Evolutionary conservation across 768 basidiomycete species (phyloP).

Genomic region (Xerocomus spinulosus): DNA sequence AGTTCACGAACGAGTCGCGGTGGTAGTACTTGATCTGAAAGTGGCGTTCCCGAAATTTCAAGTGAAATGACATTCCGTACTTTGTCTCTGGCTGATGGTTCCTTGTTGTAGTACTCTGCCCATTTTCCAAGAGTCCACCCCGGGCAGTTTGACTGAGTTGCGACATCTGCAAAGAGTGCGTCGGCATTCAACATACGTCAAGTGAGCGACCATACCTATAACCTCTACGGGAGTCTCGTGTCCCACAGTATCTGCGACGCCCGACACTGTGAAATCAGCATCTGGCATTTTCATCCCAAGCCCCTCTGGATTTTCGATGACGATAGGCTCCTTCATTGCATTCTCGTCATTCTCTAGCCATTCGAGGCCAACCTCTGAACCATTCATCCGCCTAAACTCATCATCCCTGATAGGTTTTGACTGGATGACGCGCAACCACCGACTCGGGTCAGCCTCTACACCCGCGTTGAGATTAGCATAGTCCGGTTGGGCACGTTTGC

Average conservation of each 20-base stretch:
- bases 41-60: slow-evolving; percentile 82
- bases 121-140: slow-evolving; percentile 91
- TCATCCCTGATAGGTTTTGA: slow-evolving; percentile 59
- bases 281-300: slow-evolving; percentile 90
- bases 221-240: slow-evolving; percentile 81
- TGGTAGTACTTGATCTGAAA: slow-evolving; percentile 75
- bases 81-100: slow-evolving; percentile 70
- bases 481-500: slow-evolving; percentile 70
- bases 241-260: slow-evolving; percentile 79
- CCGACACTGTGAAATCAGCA: slow-evolving; percentile 63
- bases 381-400: slow-evolving; percentile 63
- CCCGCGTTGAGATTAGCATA: slow-evolving; percentile 74
- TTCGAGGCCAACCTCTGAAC: slow-evolving; percentile 58
- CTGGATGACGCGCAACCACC: slow-evolving; percentile 69
- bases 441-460: slow-evolving; percentile 51
- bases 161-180: slow-evolving; percentile 56
- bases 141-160: slow-evolving; percentile 76
- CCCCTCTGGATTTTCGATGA: slow-evolving; percentile 73
- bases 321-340: slow-evolving; percentile 78
- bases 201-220: slow-evolving; percentile 56
- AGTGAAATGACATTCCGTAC: slow-evolving; percentile 94
- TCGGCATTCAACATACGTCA: slow-evolving; percentile 3
- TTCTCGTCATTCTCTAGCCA: slow-evolving; percentile 72
- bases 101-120: slow-evolving; percentile 79
- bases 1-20: slow-evolving; percentile 82